A percentile compares a stretch with the other conserved stretches of the same genome.
Conservation (phyloP, 1,284 basidiomycete genomes). For the Ustilago loliicola region DNA sequence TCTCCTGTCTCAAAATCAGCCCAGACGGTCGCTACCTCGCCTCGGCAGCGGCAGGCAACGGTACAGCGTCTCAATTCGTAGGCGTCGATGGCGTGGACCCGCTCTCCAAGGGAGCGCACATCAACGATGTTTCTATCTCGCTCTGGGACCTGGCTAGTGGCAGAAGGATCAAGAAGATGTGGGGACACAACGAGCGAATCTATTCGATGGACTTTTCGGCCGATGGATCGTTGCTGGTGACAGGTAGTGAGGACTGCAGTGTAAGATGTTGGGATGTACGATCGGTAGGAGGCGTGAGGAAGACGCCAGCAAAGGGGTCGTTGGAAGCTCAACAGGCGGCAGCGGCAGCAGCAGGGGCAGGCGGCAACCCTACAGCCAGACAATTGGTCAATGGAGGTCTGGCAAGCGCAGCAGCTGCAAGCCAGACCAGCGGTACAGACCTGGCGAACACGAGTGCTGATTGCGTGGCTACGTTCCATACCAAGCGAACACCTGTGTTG, state of each 20-base stretch:
- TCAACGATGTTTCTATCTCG: constrained; percentile 89
- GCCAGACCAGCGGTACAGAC: constrained; percentile 17
- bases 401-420: constrained; percentile 18
- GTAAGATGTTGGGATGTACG: constrained; percentile 97
- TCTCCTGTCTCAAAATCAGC: constrained; percentile 89
- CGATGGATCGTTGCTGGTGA: constrained; percentile 89
- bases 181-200: constrained; percentile 88
- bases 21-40: constrained; percentile 95
- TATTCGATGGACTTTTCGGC: constrained; percentile 91
- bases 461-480: constrained; percentile 89
- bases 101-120: constrained; percentile 13
- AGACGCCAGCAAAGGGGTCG: constrained; percentile 20
- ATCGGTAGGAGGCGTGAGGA: constrained; percentile 74
- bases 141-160: constrained; percentile 97
- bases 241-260: constrained; percentile 90
- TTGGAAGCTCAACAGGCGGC: constrained; percentile 35
- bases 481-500: constrained; percentile 92
- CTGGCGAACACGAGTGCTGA: constrained; percentile 74
- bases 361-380: not conserved
- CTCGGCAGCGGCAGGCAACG: constrained; percentile 75
- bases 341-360: constrained; percentile 22
- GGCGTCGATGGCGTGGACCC: constrained; percentile 29
- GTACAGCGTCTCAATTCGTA: constrained; percentile 41
- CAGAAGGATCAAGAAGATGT: constrained; percentile 95
- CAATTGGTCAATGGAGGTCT: constrained; percentile 12